phyloP scores from a whole-genome alignment of 352 stramenopile genomes.

The Phytopythium kandeliae region DNA sequence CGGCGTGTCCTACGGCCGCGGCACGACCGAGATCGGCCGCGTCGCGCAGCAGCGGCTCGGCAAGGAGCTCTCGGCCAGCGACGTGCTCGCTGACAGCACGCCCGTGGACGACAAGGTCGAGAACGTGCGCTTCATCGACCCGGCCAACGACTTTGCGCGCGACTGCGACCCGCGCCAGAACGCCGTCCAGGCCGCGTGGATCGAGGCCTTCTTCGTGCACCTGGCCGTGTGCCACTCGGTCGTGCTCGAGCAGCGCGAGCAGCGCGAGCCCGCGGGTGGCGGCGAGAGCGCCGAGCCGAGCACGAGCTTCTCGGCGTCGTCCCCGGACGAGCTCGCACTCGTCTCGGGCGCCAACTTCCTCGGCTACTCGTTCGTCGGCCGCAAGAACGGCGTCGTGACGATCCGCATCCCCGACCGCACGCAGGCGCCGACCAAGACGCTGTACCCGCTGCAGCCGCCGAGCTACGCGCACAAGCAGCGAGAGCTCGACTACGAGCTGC shows the following conservation, averaged over 20 bases:
- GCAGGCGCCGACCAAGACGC: not conserved
- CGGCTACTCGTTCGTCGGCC: conserved; percentile 65
- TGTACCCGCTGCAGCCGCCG: not conserved
- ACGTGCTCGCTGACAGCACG: conserved; percentile 64
- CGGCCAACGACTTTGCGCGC: conserved; percentile 49
- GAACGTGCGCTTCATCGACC: conserved; percentile 83
- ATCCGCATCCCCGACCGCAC: conserved; percentile 34
- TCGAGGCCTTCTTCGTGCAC: conserved; percentile 80
- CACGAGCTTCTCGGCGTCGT: conserved; percentile 72
- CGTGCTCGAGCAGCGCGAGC: conserved; percentile 62
- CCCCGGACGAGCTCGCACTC: conserved; percentile 74
- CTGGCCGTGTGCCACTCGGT: conserved; percentile 84
- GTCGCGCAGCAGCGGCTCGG: conserved; percentile 64
- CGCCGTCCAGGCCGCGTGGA: conserved; percentile 52
- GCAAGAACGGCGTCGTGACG: conserved; percentile 55
- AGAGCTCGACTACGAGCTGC: conserved; percentile 72
- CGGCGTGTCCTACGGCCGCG: conserved; percentile 73
- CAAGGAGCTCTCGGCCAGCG: conserved; percentile 70
- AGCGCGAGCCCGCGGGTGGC: conserved; percentile 6
- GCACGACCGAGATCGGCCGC: conserved; percentile 80
- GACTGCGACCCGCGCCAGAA: conserved; percentile 40
- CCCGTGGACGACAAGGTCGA: conserved; percentile 45
- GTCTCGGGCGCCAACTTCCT: conserved; percentile 80
- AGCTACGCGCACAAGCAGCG: conserved; percentile 9
- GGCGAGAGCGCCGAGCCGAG: conserved; percentile 12